These are phyloP conservation scores for Aphanomyces invadans DNA, from an alignment of 352 stramenopile species.

Conservation along the genomic window DNA sequence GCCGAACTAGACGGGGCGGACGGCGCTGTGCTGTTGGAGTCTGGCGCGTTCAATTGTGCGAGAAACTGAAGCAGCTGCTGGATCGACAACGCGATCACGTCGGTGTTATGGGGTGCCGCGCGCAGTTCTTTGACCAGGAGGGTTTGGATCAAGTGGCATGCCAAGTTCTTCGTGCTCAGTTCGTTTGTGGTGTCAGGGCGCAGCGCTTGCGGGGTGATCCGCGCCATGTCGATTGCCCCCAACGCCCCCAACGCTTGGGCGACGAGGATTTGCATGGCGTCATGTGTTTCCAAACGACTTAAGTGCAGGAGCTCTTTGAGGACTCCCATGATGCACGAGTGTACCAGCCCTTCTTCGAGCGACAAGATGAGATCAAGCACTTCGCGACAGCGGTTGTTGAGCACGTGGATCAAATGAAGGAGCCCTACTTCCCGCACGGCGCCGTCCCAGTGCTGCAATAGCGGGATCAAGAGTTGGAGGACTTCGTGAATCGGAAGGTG, in stretches of 20 bases:
- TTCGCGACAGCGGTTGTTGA: constrained; percentile 55
- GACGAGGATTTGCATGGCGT: constrained; percentile 60
- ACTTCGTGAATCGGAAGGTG: constrained; percentile 28
- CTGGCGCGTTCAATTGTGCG: constrained; percentile 47
- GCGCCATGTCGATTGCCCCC: constrained; percentile 68
- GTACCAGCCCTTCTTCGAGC: constrained; percentile 58
- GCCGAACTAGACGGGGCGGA: background rate
- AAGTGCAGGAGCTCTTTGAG: constrained; percentile 64
- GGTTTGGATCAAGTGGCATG: constrained; percentile 71
- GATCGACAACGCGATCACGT: constrained; percentile 74
- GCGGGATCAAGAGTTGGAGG: constrained; percentile 44
- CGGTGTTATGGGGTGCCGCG: constrained; percentile 75
- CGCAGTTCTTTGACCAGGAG: constrained; percentile 77
- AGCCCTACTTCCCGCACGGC: constrained; percentile 72
- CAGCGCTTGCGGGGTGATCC: constrained; percentile 55
- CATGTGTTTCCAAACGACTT: constrained; percentile 50
- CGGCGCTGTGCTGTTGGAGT: background rate
- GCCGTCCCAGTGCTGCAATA: constrained; percentile 72
- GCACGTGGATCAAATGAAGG: constrained; percentile 50
- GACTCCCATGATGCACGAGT: constrained; percentile 44
- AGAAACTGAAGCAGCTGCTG: constrained; percentile 81
- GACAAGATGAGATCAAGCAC: constrained; percentile 61
- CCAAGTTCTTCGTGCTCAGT: constrained; percentile 69
- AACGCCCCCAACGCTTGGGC: constrained; percentile 66
- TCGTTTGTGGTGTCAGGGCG: constrained; percentile 37